These are phyloP conservation scores for Taxawa tesnikishii DNA, from an alignment of 2,329 filamentous ascomycete species.

Conservation along the genomic window DNA sequence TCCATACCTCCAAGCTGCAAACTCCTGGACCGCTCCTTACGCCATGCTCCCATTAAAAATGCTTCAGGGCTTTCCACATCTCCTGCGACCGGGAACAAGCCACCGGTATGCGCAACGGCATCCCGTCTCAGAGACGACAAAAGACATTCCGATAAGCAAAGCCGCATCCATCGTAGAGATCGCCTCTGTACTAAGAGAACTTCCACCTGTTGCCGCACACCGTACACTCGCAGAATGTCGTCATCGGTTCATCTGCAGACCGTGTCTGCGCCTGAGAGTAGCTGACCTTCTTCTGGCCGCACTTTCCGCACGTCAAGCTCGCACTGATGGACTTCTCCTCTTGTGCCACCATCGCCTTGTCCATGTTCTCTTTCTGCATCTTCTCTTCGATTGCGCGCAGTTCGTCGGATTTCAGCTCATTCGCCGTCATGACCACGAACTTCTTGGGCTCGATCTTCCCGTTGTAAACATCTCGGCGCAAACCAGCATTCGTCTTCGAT, in stretches of 20 bases:
- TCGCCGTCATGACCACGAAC: conserved; percentile 78
- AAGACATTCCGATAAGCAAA: too few relatives aligned
- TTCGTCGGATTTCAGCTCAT: conserved; percentile 82
- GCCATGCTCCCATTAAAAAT: too few relatives aligned
- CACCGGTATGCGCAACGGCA: too few relatives aligned
- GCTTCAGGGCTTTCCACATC: too few relatives aligned
- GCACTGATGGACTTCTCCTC: conserved; percentile 82
- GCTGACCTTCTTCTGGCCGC: conserved; percentile 84
- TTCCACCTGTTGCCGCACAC: conserved; percentile 41
- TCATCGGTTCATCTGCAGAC: conserved; percentile 80
- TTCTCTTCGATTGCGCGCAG: conserved; percentile 63
- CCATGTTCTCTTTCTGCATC: conserved; percentile 87
- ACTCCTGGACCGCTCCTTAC: too few relatives aligned
- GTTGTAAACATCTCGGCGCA: conserved; percentile 63
- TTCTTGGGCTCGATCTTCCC: conserved; percentile 58
- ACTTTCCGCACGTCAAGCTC: conserved; percentile 80
- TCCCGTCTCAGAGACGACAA: too few relatives aligned
- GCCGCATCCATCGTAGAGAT: too few relatives aligned
- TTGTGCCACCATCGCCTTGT: conserved; percentile 88
- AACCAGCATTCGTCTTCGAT: conserved; percentile 70
- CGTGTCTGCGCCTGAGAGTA: conserved; percentile 95
- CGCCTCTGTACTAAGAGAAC: conserved; percentile 25
- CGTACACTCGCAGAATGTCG: conserved; percentile 43
- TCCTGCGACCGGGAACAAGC: too few relatives aligned
- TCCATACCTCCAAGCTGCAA: too few relatives aligned